Base-by-base conservation (phyloP, 1,284 basidiomycete genomes). In the Chalciporus sp. region DNA sequence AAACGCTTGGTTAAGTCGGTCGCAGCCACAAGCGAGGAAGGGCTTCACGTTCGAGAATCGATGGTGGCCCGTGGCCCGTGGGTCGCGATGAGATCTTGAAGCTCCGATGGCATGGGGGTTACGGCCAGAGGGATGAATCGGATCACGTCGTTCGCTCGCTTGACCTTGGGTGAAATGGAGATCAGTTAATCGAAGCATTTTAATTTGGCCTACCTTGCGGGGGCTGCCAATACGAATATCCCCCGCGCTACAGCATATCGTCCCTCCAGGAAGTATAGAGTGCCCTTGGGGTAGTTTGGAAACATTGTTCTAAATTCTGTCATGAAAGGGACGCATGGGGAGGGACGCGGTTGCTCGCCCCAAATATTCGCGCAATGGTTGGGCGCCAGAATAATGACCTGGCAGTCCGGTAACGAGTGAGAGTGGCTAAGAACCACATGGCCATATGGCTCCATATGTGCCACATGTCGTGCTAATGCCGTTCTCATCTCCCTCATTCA, bases 81-180 rank as follows among this genome's bases (percentile, higher is more conserved):
- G 23, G 23, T 23, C 28, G 2, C 28, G 8, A 11, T 33, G 11
- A 27, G 12, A 14, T 16, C 17, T 20, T 31, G 19, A 20, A 39
- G 16, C 17, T 29, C n/a, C 28, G 12, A 33, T 14, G 12, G 12
- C 12, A 33, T 28, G 6, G 17, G 6, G 9, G 5, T 31, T 33
- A 52, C 27, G 37, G 37, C 20, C 53, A 41, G 16, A 20, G 40
- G 41, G 11, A 17, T 28, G 17, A 7, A 2, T 31, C 56, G 53
- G 52, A 56, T 60, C 56, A 42, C n/a, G 39, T 10, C 17, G 46
- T 56, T 49, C 33, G 17, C 33, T 58, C 56, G 57, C 57, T 59
- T 59, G 46, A 35, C 31, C 12, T 14, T 33, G 12, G 31, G 31
- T 31, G 19, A 28, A 37, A 49, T 39, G 42, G 49, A 47, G 17